phyloP scores from a whole-genome alignment of 371 early-diverging fungal genomes.

The Coemansia sp. region DNA sequence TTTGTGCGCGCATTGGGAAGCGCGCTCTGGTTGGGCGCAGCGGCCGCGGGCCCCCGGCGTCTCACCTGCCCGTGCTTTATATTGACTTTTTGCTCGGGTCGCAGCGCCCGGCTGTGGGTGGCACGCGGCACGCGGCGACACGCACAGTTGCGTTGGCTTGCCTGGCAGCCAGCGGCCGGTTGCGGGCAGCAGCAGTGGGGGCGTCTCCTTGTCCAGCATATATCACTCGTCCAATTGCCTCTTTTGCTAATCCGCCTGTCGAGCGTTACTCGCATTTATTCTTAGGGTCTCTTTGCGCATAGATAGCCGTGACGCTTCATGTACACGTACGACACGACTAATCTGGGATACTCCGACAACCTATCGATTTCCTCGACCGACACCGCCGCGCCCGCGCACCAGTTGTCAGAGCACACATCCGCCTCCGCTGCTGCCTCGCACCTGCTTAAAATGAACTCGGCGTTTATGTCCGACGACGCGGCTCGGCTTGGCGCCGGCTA shows the following conservation, averaged over 20 bases:
- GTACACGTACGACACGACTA: constrained; percentile 42
- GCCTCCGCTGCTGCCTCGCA: constrained; percentile 14
- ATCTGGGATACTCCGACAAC: constrained; percentile 39
- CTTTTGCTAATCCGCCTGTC: not conserved
- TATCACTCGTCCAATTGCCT: not conserved
- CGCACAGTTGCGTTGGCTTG: constrained; percentile 1
- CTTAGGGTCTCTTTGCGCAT: not conserved
- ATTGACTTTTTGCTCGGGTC: constrained; percentile 20
- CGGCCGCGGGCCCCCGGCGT: not conserved
- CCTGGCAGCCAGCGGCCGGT: not conserved
- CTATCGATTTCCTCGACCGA: constrained; percentile 45
- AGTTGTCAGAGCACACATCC: constrained; percentile 18
- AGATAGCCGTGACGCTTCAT: constrained; percentile 15
- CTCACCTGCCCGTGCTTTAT: constrained; percentile 1
- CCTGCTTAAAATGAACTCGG: constrained; percentile 45
- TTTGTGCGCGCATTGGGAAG: constrained; percentile 1
- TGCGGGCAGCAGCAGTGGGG: not conserved
- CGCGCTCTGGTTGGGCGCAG: not conserved
- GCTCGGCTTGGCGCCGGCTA: constrained; percentile 25
- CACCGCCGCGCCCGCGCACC: constrained; percentile 26
- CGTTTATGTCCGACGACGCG: constrained; percentile 42
- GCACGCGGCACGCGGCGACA: constrained; percentile 4
- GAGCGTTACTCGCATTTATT: not conserved
- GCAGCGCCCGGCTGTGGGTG: constrained; percentile 7
- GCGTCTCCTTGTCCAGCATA: not conserved